Base-by-base conservation (phyloP, 2,329 filamentous ascomycete genomes). In the Cercospora citrullina region DNA sequence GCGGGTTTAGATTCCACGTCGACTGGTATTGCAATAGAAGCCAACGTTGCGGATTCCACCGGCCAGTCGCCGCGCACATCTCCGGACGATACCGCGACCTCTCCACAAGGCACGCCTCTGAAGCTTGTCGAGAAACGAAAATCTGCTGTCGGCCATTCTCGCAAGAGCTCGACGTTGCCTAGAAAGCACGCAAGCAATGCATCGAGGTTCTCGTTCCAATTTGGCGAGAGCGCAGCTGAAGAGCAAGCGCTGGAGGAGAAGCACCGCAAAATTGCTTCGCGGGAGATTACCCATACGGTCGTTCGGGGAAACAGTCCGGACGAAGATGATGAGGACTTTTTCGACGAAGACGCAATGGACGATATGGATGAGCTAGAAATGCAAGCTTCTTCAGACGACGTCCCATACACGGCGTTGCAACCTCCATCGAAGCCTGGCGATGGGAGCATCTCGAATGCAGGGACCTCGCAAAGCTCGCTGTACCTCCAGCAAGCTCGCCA, bases 121-220 rank as follows among this genome's bases (percentile, higher is more conserved):
- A 72, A 70, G 60, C 26, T 77, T 7, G 75, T 77, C 18, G 75
- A 77, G 67, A 75, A 76, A 67, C 71, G 72, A 7, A 69, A 70
- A 5, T 73, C 71, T 42, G 76, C 76, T 26, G 75, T 75, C 5
- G 75, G 76, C 14, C 75, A 77, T 55, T 66, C 74, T n/a, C 71
- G 70, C 31, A 68, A 69, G 28, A 63, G 59, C 57, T 59, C 69
- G 12, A 55, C 12, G 67, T 18, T 80, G 10, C 82, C 81, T 4
- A 78, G 80, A 57, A 82, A 84, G 70, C 76, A 82, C 57, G 80
- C 78, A 3, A 93, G 91, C 76, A 91, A 89, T 10, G 91, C 91
- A 0, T 93, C 90, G 0, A 84, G 91, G 14, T 94, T 94, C 76
- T 94, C 91, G 74, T 94, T 94, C 74, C 91, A 94, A 74, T 91